Base-by-base conservation (phyloP, 768 basidiomycete genomes). In the Lentinula aciculospora region DNA sequence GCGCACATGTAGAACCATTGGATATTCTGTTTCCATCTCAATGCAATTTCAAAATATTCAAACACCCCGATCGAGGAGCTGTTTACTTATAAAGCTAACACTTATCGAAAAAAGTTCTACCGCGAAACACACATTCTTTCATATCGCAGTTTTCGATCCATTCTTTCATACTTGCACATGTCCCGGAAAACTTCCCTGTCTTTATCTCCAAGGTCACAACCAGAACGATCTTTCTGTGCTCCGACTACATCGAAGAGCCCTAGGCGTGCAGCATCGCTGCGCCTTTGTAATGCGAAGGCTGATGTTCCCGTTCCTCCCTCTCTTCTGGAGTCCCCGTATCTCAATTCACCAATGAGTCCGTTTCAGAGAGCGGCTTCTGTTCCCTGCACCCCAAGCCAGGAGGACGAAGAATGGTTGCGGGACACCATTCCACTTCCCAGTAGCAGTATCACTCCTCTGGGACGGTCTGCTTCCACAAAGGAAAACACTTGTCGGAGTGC, bases 391-490 rank as follows among this genome's bases (percentile, higher is more conserved):
- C 81, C 81, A 17, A 78, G 74, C 49, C 73, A 78, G 48, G 76
- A 74, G 63, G 81, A 84, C 59, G 80, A 86, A 62, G 72, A 72
- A 60, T 86, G 85, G 85, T 71, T 86, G 55, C 76, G 81, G 68
- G 85, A 86, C 72, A 85, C 83, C 62, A 72, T 85, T 1, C 84
- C 85, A 8, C 40, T 79, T 19, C 64, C 44, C 45, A 25, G 64
- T 60, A 53, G 12, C 19, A n/a, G n/a, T n/a, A n/a, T 37, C 36
- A 23, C 34, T 25, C 21, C 32, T 8, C 5, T 53, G 10, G 36
- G 19, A 4, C 12, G 36, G n/a, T 37, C 51, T 32, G 19, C 34
- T 23, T 53, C 51, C 23, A 25, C 21, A 3, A 53, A 53, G 12
- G 51, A 39, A 53, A 40, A 28, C 12, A 13, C 32, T 27, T 36